A percentile compares a stretch with the other conserved stretches of the same genome.
phyloP scores from a whole-genome alignment of 148 eudicot genomes.

The Camellia lanceoleosa region DNA sequence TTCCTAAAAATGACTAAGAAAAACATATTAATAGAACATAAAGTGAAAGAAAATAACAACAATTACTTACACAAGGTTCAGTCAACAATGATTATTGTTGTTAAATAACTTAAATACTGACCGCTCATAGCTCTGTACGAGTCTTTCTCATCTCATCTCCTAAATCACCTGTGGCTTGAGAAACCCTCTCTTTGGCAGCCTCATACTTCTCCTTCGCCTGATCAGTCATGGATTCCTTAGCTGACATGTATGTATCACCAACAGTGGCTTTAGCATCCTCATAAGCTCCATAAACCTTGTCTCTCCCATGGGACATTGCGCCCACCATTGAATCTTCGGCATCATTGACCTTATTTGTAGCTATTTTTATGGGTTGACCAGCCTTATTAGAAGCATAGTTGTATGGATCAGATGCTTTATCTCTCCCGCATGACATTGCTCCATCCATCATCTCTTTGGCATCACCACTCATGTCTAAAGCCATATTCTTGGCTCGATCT shows the following conservation, averaged over 20 bases:
- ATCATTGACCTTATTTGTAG: slow-evolving; percentile 10
- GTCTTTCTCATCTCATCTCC: slow-evolving; percentile 26
- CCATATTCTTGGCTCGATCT: slow-evolving; percentile 2
- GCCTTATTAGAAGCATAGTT: slow-evolving; percentile 7
- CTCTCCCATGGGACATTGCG: slow-evolving; percentile 15
- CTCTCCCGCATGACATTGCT: slow-evolving; percentile 7
- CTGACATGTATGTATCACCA: slow-evolving; percentile 22
- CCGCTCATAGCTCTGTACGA: slow-evolving; percentile 13
- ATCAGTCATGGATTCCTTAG: slow-evolving; percentile 28
- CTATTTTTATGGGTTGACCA: not conserved
- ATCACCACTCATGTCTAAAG: slow-evolving; percentile 7
- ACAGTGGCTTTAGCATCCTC: slow-evolving; percentile 19
- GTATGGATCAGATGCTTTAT: slow-evolving; percentile 16
- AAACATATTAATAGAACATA: not conserved
- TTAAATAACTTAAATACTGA: not conserved
- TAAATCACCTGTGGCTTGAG: slow-evolving; percentile 41
- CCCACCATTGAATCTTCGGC: not conserved
- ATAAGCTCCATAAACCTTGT: slow-evolving; percentile 19
- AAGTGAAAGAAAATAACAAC: not conserved
- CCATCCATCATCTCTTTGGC: not conserved
- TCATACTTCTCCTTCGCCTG: slow-evolving; percentile 39
- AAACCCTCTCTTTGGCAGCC: slow-evolving; percentile 53
- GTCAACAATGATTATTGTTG: not conserved
- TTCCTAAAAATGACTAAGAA: not conserved
- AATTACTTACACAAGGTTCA: not conserved